Conservation (phyloP, 2,329 filamentous ascomycete species). For the Chrysosporium keratinophilum region DNA sequence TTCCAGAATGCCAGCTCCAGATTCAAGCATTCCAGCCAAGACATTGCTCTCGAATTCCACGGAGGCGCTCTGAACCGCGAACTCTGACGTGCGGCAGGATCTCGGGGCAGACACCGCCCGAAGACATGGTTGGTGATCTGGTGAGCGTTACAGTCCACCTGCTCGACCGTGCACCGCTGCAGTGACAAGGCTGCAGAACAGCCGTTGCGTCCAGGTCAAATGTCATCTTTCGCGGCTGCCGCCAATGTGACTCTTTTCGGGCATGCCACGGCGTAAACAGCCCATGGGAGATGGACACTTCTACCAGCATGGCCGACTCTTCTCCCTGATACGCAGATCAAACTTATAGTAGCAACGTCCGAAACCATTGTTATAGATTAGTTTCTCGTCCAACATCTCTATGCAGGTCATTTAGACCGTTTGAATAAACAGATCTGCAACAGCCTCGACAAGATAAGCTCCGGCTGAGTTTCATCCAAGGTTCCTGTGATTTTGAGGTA, state of each 20-base stretch:
- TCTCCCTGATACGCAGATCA: constrained; percentile 6
- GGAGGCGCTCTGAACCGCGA: background rate
- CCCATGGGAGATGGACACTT: background rate
- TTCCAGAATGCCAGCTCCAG: constrained; percentile 2
- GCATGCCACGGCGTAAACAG: background rate
- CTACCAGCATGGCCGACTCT: background rate
- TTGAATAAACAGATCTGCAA: too few species aligned
- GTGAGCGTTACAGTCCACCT: constrained; percentile 4
- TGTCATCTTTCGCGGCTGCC: background rate
- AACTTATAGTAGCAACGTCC: background rate
- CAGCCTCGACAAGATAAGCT: background rate
- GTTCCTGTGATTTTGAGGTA: background rate
- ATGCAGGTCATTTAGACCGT: background rate
- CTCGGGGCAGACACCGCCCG: too few species aligned
- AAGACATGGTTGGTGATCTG: too few species aligned
- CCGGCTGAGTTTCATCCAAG: background rate
- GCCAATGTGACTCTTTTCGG: background rate
- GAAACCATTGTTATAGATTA: background rate
- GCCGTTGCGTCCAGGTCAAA: background rate
- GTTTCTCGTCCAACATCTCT: background rate
- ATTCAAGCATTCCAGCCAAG: constrained; percentile 6
- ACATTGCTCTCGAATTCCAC: constrained; percentile 11
- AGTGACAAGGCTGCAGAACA: background rate
- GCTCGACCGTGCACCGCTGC: background rate
- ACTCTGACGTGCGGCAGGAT: background rate